Evolutionary conservation across 495 filamentous ascomycete genomes (phyloP), one percentile per base, ranked within the genome.

Genomic region (Gamarada debralockiae): DNA sequence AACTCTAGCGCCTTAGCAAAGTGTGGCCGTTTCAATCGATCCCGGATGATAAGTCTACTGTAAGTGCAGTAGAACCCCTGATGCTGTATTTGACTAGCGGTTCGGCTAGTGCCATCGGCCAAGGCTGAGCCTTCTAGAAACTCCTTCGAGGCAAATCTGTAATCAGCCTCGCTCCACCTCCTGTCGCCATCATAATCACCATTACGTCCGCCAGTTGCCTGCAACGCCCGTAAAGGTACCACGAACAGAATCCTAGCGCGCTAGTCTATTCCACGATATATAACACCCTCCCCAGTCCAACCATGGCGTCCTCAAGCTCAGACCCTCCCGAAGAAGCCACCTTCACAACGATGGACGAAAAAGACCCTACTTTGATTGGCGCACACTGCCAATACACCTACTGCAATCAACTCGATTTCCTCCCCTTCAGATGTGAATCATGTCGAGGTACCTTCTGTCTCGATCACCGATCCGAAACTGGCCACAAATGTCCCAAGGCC

Each of bases 331-430:
- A 67, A 56, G 59, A 67, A 37, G 15, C 48, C 57, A 51, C 7
- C 43, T 63, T 60, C 62, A 62, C 52, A 64, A 78, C 84, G 70
- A 76, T 85, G 60, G 57, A 64, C 45, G 61, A 58, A 36, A 70
- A 71, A 63, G 90, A 96, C 71, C 80, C 89, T 33, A 84, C 85
- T 58, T 79, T 89, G 10, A 87, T 97, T 66, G 93, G 93, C 61
- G 81, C 83, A 49, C 90, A 96, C 74, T 98, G 93, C 77, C 83
- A 97, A 70, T 84, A 87, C 71, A 70, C 82, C 57, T 91, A 89
- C 77, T 98, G 93, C 79, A 83, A 91, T 66, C 85, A 88, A 63
- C 87, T 97, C 41, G 95, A 97, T 72, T 97, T 97, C 73, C 85
- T 98, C 10, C 93, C 93, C 34, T 98, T 97, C 73, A 78, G 82